These are phyloP conservation scores for Talaromyces pinophilus DNA, from an alignment of 2,329 filamentous ascomycete species.

Conservation along the genomic window DNA sequence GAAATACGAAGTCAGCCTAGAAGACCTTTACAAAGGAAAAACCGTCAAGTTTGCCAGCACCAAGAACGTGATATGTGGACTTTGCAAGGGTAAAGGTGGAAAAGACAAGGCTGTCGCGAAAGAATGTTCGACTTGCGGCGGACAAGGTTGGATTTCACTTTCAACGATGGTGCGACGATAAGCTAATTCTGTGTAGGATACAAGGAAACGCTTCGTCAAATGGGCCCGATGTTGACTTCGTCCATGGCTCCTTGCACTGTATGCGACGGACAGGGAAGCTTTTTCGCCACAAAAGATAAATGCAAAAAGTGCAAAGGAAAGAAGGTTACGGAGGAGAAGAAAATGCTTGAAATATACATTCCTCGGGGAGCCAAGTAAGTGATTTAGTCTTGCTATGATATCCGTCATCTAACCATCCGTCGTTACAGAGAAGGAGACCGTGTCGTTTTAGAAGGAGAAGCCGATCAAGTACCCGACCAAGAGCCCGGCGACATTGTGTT, in stretches of 20 bases:
- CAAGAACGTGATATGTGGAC: slow-evolving; percentile 85
- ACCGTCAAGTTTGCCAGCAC: slow-evolving; percentile 95
- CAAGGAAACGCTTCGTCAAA: slow-evolving; percentile 74
- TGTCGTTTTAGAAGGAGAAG: slow-evolving; percentile 89
- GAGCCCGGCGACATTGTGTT: slow-evolving; percentile 93
- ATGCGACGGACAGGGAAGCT: slow-evolving; percentile 80
- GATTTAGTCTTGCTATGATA: neutral
- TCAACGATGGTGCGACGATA: too few relatives aligned
- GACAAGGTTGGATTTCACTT: slow-evolving; percentile 57
- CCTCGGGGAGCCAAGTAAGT: slow-evolving; percentile 72
- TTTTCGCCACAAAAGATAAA: slow-evolving; percentile 93
- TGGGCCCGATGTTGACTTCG: slow-evolving; percentile 83
- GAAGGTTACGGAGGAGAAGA: slow-evolving; percentile 81
- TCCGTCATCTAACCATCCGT: slow-evolving; percentile 11
- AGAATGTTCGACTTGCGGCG: slow-evolving; percentile 80
- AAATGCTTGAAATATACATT: slow-evolving; percentile 95
- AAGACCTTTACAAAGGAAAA: slow-evolving; percentile 98
- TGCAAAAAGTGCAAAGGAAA: slow-evolving; percentile 99
- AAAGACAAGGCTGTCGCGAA: slow-evolving; percentile 88
- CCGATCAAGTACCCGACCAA: slow-evolving; percentile 86
- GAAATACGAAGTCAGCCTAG: slow-evolving; percentile 84
- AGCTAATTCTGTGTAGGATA: slow-evolving; percentile 51
- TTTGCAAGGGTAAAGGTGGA: slow-evolving; percentile 85
- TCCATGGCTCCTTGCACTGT: slow-evolving; percentile 77
- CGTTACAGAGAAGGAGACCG: slow-evolving; percentile 69